Conservation (phyloP, 2,329 filamentous ascomycete genomes). For the Diplocarpon mali region DNA sequence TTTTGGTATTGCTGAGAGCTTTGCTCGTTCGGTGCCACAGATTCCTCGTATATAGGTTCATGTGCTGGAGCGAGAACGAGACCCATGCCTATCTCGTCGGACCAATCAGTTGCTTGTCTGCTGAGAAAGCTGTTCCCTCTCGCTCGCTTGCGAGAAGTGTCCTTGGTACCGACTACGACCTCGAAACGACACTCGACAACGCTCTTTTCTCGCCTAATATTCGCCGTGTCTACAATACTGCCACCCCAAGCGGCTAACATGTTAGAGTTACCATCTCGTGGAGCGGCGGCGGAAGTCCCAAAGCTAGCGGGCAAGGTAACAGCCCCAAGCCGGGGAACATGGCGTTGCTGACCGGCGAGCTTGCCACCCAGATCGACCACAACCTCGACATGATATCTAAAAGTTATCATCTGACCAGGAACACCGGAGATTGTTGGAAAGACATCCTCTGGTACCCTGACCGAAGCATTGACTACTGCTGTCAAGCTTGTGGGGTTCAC, state of each 20-base stretch:
- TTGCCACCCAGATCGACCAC: constrained; percentile 87
- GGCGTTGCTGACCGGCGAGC: constrained; percentile 52
- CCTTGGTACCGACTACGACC: constrained; percentile 73
- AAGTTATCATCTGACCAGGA: constrained; percentile 87
- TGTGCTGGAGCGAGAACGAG: constrained; percentile 10
- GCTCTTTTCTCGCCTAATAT: constrained; percentile 76
- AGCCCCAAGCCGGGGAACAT: constrained; percentile 24
- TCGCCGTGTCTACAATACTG: constrained; percentile 77
- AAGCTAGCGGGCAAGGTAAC: constrained; percentile 19
- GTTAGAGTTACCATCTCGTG: constrained; percentile 31
- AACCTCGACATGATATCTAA: constrained; percentile 88
- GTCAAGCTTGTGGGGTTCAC: constrained; percentile 72
- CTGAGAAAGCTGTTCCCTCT: constrained; percentile 16
- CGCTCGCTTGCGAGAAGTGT: constrained; percentile 41
- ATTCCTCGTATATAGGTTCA: constrained; percentile 18
- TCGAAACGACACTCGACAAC: constrained; percentile 85
- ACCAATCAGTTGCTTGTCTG: constrained; percentile 12
- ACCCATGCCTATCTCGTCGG: constrained; percentile 9
- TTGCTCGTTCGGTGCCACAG: constrained; percentile 5
- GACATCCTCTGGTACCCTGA: constrained; percentile 78
- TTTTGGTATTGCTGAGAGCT: constrained; percentile 19
- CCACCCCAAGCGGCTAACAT: constrained; percentile 45
- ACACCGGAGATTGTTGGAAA: constrained; percentile 88
- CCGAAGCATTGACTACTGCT: constrained; percentile 68
- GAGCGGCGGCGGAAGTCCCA: constrained; percentile 12